Evolutionary conservation across 106 monocot genomes (phyloP).

Genomic region (Acorus calamus): DNA sequence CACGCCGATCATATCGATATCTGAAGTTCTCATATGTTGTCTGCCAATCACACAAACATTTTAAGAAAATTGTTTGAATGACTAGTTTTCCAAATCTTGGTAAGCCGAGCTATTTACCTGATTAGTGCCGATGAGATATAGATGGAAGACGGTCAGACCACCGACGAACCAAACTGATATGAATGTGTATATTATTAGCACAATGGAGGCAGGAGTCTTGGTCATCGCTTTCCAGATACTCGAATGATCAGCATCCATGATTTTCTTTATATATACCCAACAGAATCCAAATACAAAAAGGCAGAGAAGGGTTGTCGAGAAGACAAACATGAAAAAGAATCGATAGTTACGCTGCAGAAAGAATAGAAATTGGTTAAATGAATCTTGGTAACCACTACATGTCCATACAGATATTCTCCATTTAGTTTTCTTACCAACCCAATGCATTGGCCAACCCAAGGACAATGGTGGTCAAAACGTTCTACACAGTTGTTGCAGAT

Average conservation of each 20-base stretch:
- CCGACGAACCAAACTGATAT: slow-evolving; percentile 32
- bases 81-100: background rate
- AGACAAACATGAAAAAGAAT: slow-evolving; percentile 42
- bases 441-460: slow-evolving; percentile 50
- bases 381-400: background rate
- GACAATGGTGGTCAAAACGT: slow-evolving; percentile 46
- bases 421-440: slow-evolving; percentile 22
- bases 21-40: slow-evolving; percentile 29
- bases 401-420: background rate
- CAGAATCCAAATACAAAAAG: slow-evolving; percentile 35
- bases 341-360: slow-evolving; percentile 39
- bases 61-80: too few species aligned
- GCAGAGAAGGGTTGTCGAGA: slow-evolving; percentile 37
- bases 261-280: slow-evolving; percentile 31
- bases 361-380: background rate
- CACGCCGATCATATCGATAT: slow-evolving; percentile 8
- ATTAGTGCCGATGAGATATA: slow-evolving; percentile 36
- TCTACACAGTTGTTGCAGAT: slow-evolving; percentile 50
- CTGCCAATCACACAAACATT: background rate
- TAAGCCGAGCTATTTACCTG: slow-evolving; percentile 23
- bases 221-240: slow-evolving; percentile 34
- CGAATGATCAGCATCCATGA: slow-evolving; percentile 19
- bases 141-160: slow-evolving; percentile 34
- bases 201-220: slow-evolving; percentile 37
- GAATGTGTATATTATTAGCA: slow-evolving; percentile 32